Percentiles rank a stretch among this genome's conserved stretches.
Evolutionary conservation across 139 green algal genomes (phyloP).

Genomic region (Ettlia oleoabundans): DNA sequence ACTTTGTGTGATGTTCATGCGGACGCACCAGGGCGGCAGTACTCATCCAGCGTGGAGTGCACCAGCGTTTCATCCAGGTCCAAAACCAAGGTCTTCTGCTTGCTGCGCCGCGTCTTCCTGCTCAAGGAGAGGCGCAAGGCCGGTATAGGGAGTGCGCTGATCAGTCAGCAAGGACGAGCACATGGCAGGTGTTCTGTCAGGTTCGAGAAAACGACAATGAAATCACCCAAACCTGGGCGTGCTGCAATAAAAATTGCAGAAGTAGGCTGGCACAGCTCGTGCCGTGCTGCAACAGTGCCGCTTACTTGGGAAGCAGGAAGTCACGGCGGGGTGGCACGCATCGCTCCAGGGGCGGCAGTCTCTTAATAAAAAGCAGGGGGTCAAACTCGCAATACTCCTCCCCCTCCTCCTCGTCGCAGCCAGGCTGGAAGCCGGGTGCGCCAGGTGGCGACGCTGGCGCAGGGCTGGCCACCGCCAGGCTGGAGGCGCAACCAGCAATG

Average conservation of each 20-base stretch:
- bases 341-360: slow-evolving; percentile 65
- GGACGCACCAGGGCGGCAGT: slow-evolving; percentile 34
- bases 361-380: slow-evolving; percentile 82
- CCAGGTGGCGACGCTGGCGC: not conserved
- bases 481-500: no score
- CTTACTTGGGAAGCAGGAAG: slow-evolving; percentile 53
- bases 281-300: no score
- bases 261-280: no score
- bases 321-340: slow-evolving; percentile 44
- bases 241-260: no score
- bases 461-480: not conserved
- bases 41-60: slow-evolving; percentile 79
- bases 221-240: no score
- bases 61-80: slow-evolving; percentile 99
- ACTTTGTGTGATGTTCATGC: no score
- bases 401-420: slow-evolving; percentile 51
- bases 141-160: no score
- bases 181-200: no score
- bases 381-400: slow-evolving; percentile 80
- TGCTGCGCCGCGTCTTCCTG: slow-evolving; percentile 52
- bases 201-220: no score
- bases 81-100: slow-evolving; percentile 82
- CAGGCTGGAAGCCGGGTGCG: no score
- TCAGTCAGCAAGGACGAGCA: no score
- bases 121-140: no score